A percentile compares a stretch with the other conserved stretches of the same genome.
Conservation (phyloP, 768 basidiomycete genomes). For the Pulveroboletus ravenelii region DNA sequence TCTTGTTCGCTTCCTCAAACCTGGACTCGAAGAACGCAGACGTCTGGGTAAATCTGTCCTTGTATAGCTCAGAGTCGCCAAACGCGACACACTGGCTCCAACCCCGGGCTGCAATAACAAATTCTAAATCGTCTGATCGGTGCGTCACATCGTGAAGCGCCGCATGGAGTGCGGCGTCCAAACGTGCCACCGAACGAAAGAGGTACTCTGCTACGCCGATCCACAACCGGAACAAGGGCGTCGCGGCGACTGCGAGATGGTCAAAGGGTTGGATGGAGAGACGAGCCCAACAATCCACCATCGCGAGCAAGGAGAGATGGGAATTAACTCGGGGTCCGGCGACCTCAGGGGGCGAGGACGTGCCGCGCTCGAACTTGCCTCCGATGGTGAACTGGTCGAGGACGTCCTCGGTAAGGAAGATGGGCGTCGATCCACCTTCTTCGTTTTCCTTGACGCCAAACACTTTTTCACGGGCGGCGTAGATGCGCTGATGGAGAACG, state of each 20-base stretch:
- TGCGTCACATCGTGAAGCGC: conserved; percentile 75
- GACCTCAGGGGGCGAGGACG: conserved; percentile 7
- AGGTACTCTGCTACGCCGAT: conserved; percentile 96
- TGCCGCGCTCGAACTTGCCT: conserved; percentile 20
- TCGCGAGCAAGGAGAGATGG: conserved; percentile 89
- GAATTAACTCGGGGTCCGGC: conserved; percentile 56
- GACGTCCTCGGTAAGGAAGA: conserved; percentile 78
- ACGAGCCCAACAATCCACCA: conserved; percentile 97
- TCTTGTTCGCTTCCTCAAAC: conserved; percentile 78
- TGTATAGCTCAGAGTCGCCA: conserved; percentile 87
- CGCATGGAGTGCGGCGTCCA: conserved; percentile 69
- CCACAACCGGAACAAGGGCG: conserved; percentile 94
- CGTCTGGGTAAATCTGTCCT: conserved; percentile 73
- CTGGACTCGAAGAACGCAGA: conserved; percentile 77
- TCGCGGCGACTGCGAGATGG: conserved; percentile 90
- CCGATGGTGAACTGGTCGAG: conserved; percentile 90
- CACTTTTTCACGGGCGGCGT: conserved; percentile 68
- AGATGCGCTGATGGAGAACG: conserved; percentile 65
- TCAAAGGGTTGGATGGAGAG: conserved; percentile 84
- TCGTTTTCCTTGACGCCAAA: conserved; percentile 49
- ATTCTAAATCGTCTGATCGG: conserved; percentile 88
- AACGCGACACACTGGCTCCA: conserved; percentile 97
- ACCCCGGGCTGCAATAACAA: conserved; percentile 86
- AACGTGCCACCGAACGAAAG: conserved; percentile 63
- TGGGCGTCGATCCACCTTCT: conserved; percentile 42